phyloP scores from a whole-genome alignment of 768 basidiomycete genomes.

The Mrakia frigida region DNA sequence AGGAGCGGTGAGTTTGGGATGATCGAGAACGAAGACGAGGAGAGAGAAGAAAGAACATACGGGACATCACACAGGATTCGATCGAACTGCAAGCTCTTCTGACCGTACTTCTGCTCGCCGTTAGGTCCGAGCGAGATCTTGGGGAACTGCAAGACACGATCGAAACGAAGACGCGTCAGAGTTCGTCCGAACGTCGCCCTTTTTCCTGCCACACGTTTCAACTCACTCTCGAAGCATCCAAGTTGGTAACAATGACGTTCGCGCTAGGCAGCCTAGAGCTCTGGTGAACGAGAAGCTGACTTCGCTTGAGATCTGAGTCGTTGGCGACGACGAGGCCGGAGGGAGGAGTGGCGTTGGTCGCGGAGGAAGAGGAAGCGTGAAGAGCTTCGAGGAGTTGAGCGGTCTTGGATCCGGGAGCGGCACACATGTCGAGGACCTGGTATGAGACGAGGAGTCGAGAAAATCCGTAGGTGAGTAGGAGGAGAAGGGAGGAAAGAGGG shows the following conservation, averaged over 20 bases:
- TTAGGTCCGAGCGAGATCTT: slow-evolving; percentile 33
- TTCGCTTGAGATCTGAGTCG: slow-evolving; percentile 87
- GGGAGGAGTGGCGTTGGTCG: slow-evolving; percentile 48
- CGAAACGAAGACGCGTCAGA: neutral
- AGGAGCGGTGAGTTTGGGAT: neutral
- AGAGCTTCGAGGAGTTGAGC: slow-evolving; percentile 93
- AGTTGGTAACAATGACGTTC: slow-evolving; percentile 88
- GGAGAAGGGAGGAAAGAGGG: neutral
- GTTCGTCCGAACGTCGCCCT: neutral
- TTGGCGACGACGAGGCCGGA: slow-evolving; percentile 88
- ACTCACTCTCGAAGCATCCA: slow-evolving; percentile 59
- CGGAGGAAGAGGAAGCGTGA: slow-evolving; percentile 57
- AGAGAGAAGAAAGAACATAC: slow-evolving; percentile 44
- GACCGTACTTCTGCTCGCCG: slow-evolving; percentile 23
- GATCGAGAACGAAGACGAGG: neutral
- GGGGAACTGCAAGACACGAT: slow-evolving; percentile 36
- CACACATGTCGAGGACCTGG: slow-evolving; percentile 83
- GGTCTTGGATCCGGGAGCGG: slow-evolving; percentile 97
- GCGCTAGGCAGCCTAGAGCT: slow-evolving; percentile 89
- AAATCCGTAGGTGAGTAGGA: slow-evolving; percentile 49
- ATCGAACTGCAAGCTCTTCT: slow-evolving; percentile 67
- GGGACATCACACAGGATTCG: slow-evolving; percentile 95
- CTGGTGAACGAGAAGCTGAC: slow-evolving; percentile 95
- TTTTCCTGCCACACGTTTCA: too few relatives aligned
- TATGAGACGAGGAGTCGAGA: neutral